phyloP scores from a whole-genome alignment of 2,329 filamentous ascomycete genomes.

The Penicillium sp. region DNA sequence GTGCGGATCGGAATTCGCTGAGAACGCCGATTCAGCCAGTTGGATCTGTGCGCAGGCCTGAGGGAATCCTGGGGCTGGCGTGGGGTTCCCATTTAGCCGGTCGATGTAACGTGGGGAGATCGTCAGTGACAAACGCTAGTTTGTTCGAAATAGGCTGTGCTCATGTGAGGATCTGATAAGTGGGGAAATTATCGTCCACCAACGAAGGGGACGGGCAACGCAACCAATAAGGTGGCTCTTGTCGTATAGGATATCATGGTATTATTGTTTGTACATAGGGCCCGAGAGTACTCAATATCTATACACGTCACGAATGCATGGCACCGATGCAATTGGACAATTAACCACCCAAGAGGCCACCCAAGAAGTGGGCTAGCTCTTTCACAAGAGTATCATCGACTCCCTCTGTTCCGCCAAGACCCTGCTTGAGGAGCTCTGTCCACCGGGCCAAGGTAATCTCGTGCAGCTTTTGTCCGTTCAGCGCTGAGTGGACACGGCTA shows the following conservation, averaged over 20 bases:
- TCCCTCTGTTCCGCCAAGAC: slow-evolving; percentile 12
- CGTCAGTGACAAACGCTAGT: not conserved
- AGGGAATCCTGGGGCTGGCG: not conserved
- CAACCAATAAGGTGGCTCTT: not conserved
- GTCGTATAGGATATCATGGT: not conserved
- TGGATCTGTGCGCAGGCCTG: not conserved
- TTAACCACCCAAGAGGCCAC: slow-evolving; percentile 21
- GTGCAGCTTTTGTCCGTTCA: slow-evolving; percentile 41
- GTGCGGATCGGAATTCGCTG: not conserved
- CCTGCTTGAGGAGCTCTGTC: slow-evolving; percentile 18
- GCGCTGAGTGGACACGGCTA: slow-evolving; percentile 23
- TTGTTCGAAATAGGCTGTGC: not conserved
- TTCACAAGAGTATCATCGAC: slow-evolving; percentile 12
- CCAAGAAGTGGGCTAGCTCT: slow-evolving; percentile 23
- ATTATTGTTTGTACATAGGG: slow-evolving; percentile 4
- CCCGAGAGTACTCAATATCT: not conserved
- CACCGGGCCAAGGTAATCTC: slow-evolving; percentile 36
- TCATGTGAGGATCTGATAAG: not conserved
- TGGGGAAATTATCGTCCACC: slow-evolving; percentile 7
- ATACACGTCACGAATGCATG: not conserved
- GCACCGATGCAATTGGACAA: not conserved
- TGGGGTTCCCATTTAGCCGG: slow-evolving; percentile 7
- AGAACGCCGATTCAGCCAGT: slow-evolving; percentile 5
- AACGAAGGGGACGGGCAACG: not conserved
- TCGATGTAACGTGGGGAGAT: slow-evolving; percentile 2